These are phyloP conservation scores for Monosporozyma aerobia DNA, from an alignment of 805 yeast genomes.

Conservation along the genomic window DNA sequence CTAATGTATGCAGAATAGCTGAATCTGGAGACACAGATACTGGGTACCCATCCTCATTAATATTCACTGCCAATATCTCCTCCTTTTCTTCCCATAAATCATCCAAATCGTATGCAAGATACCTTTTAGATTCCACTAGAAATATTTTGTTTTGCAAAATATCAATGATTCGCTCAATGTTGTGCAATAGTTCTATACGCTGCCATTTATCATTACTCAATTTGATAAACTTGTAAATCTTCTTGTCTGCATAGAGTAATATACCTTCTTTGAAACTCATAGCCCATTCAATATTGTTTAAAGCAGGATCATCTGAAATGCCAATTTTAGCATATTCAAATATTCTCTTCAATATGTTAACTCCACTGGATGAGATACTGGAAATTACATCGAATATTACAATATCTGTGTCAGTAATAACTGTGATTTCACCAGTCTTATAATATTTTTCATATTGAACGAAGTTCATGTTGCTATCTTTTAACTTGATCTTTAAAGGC, in stretches of 20 bases:
- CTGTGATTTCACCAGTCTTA: slow-evolving; percentile 26
- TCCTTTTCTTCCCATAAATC: slow-evolving; percentile 18
- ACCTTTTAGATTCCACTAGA: slow-evolving; percentile 13
- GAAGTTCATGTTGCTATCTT: slow-evolving; percentile 7
- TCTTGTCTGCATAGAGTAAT: slow-evolving; percentile 14
- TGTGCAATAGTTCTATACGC: slow-evolving; percentile 10
- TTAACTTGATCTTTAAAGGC: slow-evolving; percentile 14
- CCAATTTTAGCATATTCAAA: slow-evolving; percentile 14
- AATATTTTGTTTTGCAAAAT: slow-evolving; percentile 17
- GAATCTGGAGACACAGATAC: slow-evolving; percentile 21
- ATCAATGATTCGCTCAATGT: slow-evolving; percentile 26
- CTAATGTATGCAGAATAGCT: slow-evolving; percentile 24
- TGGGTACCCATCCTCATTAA: slow-evolving; percentile 25
- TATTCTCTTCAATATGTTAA: slow-evolving; percentile 17
- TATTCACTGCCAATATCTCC: slow-evolving; percentile 10
- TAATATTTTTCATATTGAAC: slow-evolving; percentile 12
- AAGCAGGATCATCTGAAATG: slow-evolving; percentile 4
- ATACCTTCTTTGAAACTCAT: slow-evolving; percentile 18
- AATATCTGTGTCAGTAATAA: slow-evolving; percentile 13
- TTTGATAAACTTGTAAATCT: slow-evolving; percentile 12
- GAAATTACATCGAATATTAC: slow-evolving; percentile 25
- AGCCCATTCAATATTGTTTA: slow-evolving; percentile 19
- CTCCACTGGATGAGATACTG: slow-evolving; percentile 15
- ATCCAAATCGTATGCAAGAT: slow-evolving; percentile 13
- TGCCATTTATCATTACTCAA: slow-evolving; percentile 13